phyloP scores from a whole-genome alignment of 768 basidiomycete species.

The Cubamyces lactineus region DNA sequence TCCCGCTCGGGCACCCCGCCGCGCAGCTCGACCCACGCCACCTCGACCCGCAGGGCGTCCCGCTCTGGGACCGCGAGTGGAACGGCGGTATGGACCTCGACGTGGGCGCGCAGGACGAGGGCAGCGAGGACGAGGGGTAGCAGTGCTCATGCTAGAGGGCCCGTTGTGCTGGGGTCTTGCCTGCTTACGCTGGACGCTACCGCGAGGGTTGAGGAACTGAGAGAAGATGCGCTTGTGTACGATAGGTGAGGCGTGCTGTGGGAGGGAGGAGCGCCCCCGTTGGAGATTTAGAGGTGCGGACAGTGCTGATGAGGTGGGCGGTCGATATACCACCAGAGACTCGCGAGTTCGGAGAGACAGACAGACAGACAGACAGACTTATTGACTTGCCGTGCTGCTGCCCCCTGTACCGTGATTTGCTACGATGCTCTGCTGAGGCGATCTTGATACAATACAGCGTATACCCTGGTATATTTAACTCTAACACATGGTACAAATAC shows the following conservation, averaged over 20 bases:
- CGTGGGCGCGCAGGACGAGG: conserved; percentile 44
- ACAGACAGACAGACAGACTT: neutral
- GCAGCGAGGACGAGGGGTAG: conserved; percentile 28
- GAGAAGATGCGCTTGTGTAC: neutral
- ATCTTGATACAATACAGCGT: conserved; percentile 16
- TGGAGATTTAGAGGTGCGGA: too few relatives aligned
- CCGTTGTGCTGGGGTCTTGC: too few relatives aligned
- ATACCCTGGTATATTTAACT: conserved; percentile 17
- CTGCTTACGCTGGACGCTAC: too few relatives aligned
- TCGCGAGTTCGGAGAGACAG: neutral
- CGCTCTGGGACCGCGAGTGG: conserved; percentile 86
- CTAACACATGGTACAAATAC: conserved; percentile 2
- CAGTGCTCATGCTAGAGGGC: too few relatives aligned
- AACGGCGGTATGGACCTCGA: conserved; percentile 66
- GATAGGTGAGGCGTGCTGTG: neutral
- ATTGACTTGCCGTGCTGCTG: neutral
- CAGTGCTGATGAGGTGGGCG: too few relatives aligned
- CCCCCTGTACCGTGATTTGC: neutral
- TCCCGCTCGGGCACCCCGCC: conserved; percentile 66
- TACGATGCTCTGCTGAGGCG: neutral
- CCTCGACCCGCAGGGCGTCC: conserved; percentile 35
- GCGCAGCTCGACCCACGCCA: conserved; percentile 38
- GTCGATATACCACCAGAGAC: too few relatives aligned
- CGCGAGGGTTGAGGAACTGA: too few relatives aligned
- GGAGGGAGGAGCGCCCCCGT: neutral